Evolutionary conservation across 176 grass and related monocot species (phyloP), one percentile per base, ranked within the genome.

Genomic region (Paspalum notatum): DNA sequence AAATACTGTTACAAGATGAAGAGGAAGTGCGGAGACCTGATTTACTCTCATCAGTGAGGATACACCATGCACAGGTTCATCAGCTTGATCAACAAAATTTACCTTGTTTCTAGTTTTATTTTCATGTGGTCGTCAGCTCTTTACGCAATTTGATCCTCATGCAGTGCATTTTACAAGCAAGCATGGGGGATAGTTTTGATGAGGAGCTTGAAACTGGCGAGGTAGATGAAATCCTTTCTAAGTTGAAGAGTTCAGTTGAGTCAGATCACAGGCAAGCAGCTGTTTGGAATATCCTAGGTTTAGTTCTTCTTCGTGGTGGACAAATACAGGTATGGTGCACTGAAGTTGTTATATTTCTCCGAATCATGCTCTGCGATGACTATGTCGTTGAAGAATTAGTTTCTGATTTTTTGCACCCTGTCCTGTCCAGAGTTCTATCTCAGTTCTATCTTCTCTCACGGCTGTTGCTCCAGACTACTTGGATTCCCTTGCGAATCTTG

Each of bases 251-350:
- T 85, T 99, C 90, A 26, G 82, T 99, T 71, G 85, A 99, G 83
- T 90, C 85, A 67, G 96, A 99, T 89, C 80, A 83, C 32, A 99
- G 87, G 76, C 96, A 95, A 42, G 96, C 96, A 82, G 89, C 96
- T 88, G 92, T 98, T 85, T 98, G 96, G 96, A 98, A 95, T 86
- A 91, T 87, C 62, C 88, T 99, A 52, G 96, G 96, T 70, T 75
- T 90, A 85, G 90, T 99, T 79, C 92, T 98, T 86, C 92, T 99
- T 80, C 93, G 90, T 61, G 82, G 78, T 70, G 91, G 92, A 26
- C 96, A 90, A 71, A 75, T 95, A 77, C 86, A 99, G 86, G 96
- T 99, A 77, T 46, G 17, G 53, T 43, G 60, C 37, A 21, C 82
- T 65, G 21, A 58, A 81, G 18, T 8, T 87, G 22, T 25, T 85